Base-by-base conservation (phyloP, 768 basidiomycete genomes). In the Suillus subaureus region DNA sequence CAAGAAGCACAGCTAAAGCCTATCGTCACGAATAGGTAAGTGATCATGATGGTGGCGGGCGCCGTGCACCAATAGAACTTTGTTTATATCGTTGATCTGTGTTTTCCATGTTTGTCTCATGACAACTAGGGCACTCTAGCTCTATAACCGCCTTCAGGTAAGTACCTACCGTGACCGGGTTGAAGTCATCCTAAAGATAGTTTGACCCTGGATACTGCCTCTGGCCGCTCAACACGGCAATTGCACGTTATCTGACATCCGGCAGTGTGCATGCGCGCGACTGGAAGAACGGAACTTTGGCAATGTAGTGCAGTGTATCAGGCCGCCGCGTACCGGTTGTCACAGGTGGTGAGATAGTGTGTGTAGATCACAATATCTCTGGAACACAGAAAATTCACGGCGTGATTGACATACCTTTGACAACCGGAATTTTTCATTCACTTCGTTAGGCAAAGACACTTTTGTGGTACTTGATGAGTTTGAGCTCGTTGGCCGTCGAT, bases 41-140 rank as follows among this genome's bases (percentile, higher is more conserved):
- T 54, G 52, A 33, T 33, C 4, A 5, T 33, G 33, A 54, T 31
- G 28, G 52, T 31, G 52, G 52, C 28, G 18, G 28, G 26, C 51
- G 51, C 52, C 49, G 49, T 51, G 26, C 49, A 51, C 52, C 54
- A 55, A 54, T 54, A 54, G 52, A 11, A 54, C 52, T 33, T 2
- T 21, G 31, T 31, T 3, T 52, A 52, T 28, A 51, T 52, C 11
- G 9, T 21, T 11, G 21, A 8, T 31, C 23, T 51, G 26, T 15
- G 49, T 13, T 26, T 51, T 51, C 15, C 52, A 18, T 18, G 52
- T 11, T 18, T 8, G 9, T 54, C 18, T 54, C 28, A 31, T 54
- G 51, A 28, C 28, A 28, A 52, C 51, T 52, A 21, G 11, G 31
- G 28, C 28, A 54, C 54, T 55, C 28, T 31, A 21, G 52, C 52